Base-by-base conservation (phyloP, 2,329 filamentous ascomycete genomes). In the Aspergillus bombycis region DNA sequence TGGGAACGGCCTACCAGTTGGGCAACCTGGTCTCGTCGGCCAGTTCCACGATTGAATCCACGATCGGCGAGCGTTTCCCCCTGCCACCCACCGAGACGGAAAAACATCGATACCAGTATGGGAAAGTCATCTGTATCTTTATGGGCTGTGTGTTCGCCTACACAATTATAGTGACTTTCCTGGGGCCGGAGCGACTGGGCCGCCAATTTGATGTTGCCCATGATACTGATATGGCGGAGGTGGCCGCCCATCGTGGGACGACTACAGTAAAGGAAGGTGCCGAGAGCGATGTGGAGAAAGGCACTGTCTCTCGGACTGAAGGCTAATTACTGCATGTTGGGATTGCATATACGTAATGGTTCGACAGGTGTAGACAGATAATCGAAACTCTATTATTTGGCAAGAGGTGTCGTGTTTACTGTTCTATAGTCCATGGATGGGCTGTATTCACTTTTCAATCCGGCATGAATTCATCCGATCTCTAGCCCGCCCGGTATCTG, bases 101-200 rank as follows among this genome's bases (percentile, higher is more conserved):
- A 0, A 75, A 79, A 36, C 76, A 78, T 54, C 82, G 90, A 3
- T 92, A 90, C 75, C 81, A 92, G 63, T 96, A 96, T 69, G 92
- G 92, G 45, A 89, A 89, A 70, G 92, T 96, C 11, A 94, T 96
- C 67, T 92, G 89, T 73, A 95, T 96, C 72, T 96, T 97, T 79
- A 93, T 97, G 91, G 93, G 85, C 1, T 93, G 90, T 69, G 92
- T 96, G 1, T 96, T 82, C 70, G 85, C 79, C 2, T 89, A 88
- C 72, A 80, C 84, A 6, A 87, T 89, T 64, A 10, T 89, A 3
- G 62, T 80, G 58, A 81, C 79, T 28, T 72, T 81, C 30, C 66
- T 82, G 4, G 83, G 83, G 1, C 83, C 83, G 0, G 83, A 85
- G 72, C 77, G 78, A 54, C 65, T 82, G 34, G 79, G 78, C n/a